These are phyloP conservation scores for Verticillium tricorpus DNA, from an alignment of 2,329 filamentous ascomycete genomes.

Conservation along the genomic window DNA sequence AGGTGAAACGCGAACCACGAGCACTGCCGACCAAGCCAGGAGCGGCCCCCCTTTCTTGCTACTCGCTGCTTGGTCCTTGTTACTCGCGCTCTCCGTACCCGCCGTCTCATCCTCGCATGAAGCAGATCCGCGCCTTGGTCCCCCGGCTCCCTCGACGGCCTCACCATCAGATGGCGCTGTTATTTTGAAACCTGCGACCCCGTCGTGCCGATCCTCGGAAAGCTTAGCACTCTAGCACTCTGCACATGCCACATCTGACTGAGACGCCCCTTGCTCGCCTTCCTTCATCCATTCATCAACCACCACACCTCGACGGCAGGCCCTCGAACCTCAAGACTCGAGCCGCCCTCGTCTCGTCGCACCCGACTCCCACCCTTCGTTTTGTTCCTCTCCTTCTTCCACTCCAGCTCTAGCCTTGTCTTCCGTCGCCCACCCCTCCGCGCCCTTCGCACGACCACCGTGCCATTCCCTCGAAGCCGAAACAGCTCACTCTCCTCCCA, in stretches of 20 bases:
- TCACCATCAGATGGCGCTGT: background rate
- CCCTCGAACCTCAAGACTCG: background rate
- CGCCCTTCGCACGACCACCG: background rate
- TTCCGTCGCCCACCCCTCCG: background rate
- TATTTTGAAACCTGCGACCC: background rate
- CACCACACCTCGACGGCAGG: background rate
- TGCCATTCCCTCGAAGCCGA: background rate
- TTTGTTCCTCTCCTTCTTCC: background rate
- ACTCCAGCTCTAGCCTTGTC: background rate
- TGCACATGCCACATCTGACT: background rate
- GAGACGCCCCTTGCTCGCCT: background rate
- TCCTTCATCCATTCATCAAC: background rate
- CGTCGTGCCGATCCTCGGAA: background rate
- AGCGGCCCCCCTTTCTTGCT: too few species aligned
- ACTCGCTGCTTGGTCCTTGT: background rate
- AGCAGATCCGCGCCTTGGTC: background rate
- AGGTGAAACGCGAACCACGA: background rate
- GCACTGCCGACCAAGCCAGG: background rate
- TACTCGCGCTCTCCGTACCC: background rate
- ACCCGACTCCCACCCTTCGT: background rate
- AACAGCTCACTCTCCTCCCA: background rate
- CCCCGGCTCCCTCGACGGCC: background rate
- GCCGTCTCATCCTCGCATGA: background rate
- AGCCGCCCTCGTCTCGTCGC: background rate
- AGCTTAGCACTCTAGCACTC: background rate